Percentiles rank a stretch among this genome's conserved stretches.
Conservation (phyloP, 1,139 yeast species). For the Pichia cactophila region DNA sequence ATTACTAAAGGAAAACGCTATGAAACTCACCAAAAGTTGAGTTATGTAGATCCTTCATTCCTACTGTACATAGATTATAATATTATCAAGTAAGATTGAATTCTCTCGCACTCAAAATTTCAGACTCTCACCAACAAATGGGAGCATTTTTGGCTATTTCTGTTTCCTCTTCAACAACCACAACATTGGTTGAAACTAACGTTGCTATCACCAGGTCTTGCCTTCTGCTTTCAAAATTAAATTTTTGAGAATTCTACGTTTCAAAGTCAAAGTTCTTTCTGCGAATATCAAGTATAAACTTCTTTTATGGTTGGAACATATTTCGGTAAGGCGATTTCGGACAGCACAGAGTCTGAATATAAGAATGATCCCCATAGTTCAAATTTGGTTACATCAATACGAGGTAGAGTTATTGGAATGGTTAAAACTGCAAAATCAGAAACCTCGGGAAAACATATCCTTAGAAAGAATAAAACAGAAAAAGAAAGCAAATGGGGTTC, state of each 20-base stretch:
- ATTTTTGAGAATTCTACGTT: not conserved
- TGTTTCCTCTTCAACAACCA: not conserved
- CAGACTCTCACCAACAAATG: not conserved
- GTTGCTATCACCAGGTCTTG: not conserved
- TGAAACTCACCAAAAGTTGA: slow-evolving; percentile 6
- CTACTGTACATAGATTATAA: not conserved
- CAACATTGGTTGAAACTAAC: not conserved
- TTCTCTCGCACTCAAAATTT: too few species aligned
- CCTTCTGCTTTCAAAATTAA: not conserved
- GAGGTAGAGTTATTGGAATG: slow-evolving; percentile 2
- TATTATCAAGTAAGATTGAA: not conserved
- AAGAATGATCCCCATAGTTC: slow-evolving; percentile 5
- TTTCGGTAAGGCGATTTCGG: slow-evolving; percentile 5
- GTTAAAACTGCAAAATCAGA: not conserved
- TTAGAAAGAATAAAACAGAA: not conserved
- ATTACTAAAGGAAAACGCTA: slow-evolving; percentile 28
- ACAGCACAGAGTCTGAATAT: slow-evolving; percentile 7
- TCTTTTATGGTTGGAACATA: slow-evolving; percentile 5
- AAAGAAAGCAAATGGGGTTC: not conserved
- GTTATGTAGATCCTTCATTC: not conserved
- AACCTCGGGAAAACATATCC: not conserved
- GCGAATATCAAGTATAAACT: not conserved
- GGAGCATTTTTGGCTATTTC: not conserved
- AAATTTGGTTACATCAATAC: slow-evolving; percentile 7
- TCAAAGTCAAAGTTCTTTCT: not conserved